Evolutionary conservation across 805 yeast genomes (phyloP).

Genomic region (Clavispora phyllophila): DNA sequence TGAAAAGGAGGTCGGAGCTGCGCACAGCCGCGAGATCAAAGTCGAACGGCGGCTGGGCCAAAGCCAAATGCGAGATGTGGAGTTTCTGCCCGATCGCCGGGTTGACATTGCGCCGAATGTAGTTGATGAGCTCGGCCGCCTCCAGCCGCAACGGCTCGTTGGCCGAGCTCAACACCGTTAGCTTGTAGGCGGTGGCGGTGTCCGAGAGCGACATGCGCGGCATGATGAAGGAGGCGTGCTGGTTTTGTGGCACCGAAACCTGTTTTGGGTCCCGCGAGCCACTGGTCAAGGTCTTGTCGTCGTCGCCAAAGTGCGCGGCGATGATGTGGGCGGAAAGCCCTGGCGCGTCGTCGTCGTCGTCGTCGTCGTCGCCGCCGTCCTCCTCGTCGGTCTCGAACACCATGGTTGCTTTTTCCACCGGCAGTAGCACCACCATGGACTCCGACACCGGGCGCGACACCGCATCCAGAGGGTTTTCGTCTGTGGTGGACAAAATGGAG

Average conservation of each 20-base stretch:
- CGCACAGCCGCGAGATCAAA: constrained; percentile 16
- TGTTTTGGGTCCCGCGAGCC: neutral
- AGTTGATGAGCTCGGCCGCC: constrained; percentile 16
- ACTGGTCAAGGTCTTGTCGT: constrained; percentile 5
- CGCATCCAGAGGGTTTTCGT: constrained; percentile 9
- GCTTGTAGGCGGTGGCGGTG: constrained; percentile 11
- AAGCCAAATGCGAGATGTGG: constrained; percentile 5
- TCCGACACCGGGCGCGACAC: constrained; percentile 4
- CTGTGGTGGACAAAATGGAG: constrained; percentile 24
- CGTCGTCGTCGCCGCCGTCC: constrained; percentile 17
- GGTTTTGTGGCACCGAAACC: neutral
- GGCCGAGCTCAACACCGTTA: constrained; percentile 21
- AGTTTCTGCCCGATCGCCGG: neutral
- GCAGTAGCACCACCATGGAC: constrained; percentile 20
- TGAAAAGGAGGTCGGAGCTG: constrained; percentile 26
- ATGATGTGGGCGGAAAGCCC: neutral
- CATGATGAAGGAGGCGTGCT: constrained; percentile 29
- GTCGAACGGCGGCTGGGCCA: constrained; percentile 5
- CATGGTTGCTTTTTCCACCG: constrained; percentile 21
- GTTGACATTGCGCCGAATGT: constrained; percentile 6
- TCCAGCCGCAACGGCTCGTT: constrained; percentile 13
- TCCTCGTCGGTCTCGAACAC: constrained; percentile 41
- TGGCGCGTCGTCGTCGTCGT: constrained; percentile 4
- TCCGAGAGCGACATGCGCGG: constrained; percentile 29
- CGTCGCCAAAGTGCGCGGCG: constrained; percentile 1